These are phyloP conservation scores for Cupressus sempervirens DNA, from an alignment of 75 land plant genomes.

Conservation along the genomic window DNA sequence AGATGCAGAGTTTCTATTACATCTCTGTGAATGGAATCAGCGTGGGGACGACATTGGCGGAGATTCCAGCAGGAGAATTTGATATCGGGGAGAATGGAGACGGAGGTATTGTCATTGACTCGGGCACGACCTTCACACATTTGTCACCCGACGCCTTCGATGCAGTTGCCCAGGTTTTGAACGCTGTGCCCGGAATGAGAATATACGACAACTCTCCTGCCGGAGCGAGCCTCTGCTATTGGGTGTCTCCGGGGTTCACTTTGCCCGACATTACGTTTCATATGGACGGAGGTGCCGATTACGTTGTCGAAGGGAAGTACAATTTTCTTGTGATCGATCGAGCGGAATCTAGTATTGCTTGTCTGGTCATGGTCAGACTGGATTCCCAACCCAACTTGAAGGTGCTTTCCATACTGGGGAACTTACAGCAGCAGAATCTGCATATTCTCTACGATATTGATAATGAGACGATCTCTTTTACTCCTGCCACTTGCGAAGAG, in stretches of 20 bases:
- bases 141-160: background rate
- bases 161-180: background rate
- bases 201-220: background rate
- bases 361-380: background rate
- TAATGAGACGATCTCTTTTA: background rate
- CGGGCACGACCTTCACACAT: background rate
- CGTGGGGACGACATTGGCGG: background rate
- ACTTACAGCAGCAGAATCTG: background rate
- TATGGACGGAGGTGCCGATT: background rate
- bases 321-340: too few relatives aligned
- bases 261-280: background rate
- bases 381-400: background rate
- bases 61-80: background rate
- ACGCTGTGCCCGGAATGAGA: too few relatives aligned
- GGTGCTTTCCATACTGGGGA: background rate
- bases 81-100: background rate
- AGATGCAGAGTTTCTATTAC: constrained; percentile 18
- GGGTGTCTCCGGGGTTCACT: too few relatives aligned
- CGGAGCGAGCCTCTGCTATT: background rate
- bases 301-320: background rate
- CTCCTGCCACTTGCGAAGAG: background rate
- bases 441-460: background rate
- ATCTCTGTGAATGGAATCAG: constrained; percentile 21
- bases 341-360: background rate
- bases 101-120: background rate